Evolutionary conservation across 1,139 yeast species (phyloP).

Genomic region (Blastobotrys illinoisensis): DNA sequence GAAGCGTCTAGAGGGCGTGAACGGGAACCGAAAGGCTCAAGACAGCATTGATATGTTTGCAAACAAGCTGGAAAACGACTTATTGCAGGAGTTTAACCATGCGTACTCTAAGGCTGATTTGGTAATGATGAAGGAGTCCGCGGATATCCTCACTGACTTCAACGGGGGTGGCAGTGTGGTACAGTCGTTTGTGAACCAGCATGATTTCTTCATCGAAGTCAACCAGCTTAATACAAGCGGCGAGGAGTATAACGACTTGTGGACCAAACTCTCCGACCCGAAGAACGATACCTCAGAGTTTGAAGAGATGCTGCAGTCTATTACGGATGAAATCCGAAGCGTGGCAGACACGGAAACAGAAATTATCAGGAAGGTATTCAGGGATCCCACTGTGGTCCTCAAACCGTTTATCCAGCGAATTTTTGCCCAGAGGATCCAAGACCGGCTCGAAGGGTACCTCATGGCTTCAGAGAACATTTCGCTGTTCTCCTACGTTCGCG

Average conservation of each 20-base stretch:
- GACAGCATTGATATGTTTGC: slow-evolving; percentile 63
- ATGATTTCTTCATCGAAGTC: slow-evolving; percentile 59
- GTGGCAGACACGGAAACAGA: slow-evolving; percentile 66
- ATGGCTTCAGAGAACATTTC: slow-evolving; percentile 61
- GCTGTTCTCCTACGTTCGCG: slow-evolving; percentile 70
- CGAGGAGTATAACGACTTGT: slow-evolving; percentile 36
- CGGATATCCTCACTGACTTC: slow-evolving; percentile 70
- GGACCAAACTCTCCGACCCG: slow-evolving; percentile 47
- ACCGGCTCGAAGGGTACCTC: slow-evolving; percentile 58
- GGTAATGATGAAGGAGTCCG: slow-evolving; percentile 70
- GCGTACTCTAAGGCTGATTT: slow-evolving; percentile 51
- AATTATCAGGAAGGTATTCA: slow-evolving; percentile 68
- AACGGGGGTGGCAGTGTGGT: slow-evolving; percentile 84
- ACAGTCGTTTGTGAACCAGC: slow-evolving; percentile 76
- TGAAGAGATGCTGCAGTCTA: slow-evolving; percentile 37
- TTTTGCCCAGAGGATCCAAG: slow-evolving; percentile 68
- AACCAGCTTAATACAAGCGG: slow-evolving; percentile 38
- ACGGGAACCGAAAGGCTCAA: slow-evolving; percentile 35
- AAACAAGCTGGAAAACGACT: slow-evolving; percentile 65
- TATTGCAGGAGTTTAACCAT: slow-evolving; percentile 36
- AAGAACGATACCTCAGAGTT: slow-evolving; percentile 36
- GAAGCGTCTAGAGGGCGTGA: slow-evolving; percentile 39
- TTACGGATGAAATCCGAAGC: slow-evolving; percentile 39
- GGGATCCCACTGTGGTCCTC: slow-evolving; percentile 60
- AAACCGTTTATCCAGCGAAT: slow-evolving; percentile 68